phyloP scores from a whole-genome alignment of 2,329 filamentous ascomycete genomes.

The Cordyceps cicadae region DNA sequence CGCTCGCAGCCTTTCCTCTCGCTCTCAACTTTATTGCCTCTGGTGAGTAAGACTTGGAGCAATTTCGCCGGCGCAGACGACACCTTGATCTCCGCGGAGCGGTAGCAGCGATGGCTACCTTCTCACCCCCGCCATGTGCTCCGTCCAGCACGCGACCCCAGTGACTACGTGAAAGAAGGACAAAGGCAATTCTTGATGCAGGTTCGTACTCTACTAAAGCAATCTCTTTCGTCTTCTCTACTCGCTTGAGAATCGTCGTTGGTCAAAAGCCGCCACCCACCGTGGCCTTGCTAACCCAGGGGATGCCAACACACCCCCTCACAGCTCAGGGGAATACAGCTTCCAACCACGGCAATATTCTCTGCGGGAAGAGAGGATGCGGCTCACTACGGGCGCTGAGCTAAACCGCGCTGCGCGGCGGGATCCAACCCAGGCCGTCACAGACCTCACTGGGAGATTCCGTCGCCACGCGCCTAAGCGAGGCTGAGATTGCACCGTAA shows the following conservation, averaged over 20 bases:
- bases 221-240: conserved; percentile 28
- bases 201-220: conserved; percentile 31
- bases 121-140: background rate
- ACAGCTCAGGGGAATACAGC: background rate
- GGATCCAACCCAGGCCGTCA: conserved; percentile 42
- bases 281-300: conserved; percentile 15
- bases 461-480: conserved; percentile 33
- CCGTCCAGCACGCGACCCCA: background rate
- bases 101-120: conserved; percentile 43
- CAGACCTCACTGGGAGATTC: conserved; percentile 29
- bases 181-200: conserved; percentile 14
- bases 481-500: conserved; percentile 95
- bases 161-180: background rate
- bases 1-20: conserved; percentile 59
- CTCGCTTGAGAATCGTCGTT: conserved; percentile 15
- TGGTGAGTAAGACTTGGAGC: conserved; percentile 58
- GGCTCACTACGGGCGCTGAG: conserved; percentile 84
- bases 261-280: background rate
- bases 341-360: background rate
- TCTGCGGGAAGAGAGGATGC: conserved; percentile 34
- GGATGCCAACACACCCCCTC: background rate
- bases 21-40: conserved; percentile 86
- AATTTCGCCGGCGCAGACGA: conserved; percentile 17
- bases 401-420: conserved; percentile 35
- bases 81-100: conserved; percentile 38